Base-by-base conservation (phyloP, 83 land plant genomes). In the Picea abies region DNA sequence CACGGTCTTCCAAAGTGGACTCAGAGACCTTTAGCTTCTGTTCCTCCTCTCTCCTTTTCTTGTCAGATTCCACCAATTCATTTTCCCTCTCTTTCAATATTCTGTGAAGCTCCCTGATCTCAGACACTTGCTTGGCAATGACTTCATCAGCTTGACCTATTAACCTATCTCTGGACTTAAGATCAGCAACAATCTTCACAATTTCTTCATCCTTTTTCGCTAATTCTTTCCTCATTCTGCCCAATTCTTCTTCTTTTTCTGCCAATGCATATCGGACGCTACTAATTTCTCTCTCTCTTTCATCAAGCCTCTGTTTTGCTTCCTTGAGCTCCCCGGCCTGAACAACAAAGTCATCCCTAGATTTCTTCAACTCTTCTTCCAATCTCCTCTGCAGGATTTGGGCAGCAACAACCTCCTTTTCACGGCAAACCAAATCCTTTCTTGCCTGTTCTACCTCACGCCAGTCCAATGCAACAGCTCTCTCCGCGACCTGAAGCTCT, bases 401-500 rank as follows among this genome's bases (percentile, higher is more conserved):
- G 61, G 91, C 90, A 70, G 79, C 89, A 73, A 78, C 82, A 5
- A 95, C 87, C 82, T 92, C 94, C 73, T 83, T 37, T 76, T 90
- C 94, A 32, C 91, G 80, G 16, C 25, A 79, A 26, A 84, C 87
- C 76, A 95, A 86, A 61, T 87, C 94, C 73, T 89, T 66, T 84
- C 85, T 86, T 17, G 92, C 90, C 72, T 67, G 81, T 29, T 88
- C 86, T 25, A 94, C 81, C 67, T 89, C 88, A 65, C 39, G 20
- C 10, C 84, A 81, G 58, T 95, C 98, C 60, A 83, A 76, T 68
- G 75, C 22, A 3, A 91, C 89, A 20, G 63, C 84, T 16, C 84
- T 87, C 72, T 94, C 96, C 41, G 96, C 94, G 79, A 85, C 83
- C 68, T 83, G 83, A 4, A 95, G 84, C 79, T 92, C 93, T 71